phyloP scores from a whole-genome alignment of 768 basidiomycete genomes.

The Agrocybe pediades region DNA sequence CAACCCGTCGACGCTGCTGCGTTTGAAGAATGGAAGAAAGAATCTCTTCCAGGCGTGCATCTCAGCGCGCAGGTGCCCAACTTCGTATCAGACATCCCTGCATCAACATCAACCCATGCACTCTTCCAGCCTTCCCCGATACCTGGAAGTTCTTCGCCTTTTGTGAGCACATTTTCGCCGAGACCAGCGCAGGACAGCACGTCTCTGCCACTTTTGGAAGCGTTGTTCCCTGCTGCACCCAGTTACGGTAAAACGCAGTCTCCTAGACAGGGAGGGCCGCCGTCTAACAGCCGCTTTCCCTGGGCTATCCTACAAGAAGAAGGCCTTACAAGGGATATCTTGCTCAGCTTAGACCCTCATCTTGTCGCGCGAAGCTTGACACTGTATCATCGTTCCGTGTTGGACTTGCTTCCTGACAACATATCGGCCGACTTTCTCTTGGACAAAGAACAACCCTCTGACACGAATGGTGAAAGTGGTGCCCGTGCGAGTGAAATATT shows the following conservation, averaged over 20 bases:
- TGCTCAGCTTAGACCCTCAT: constrained; percentile 63
- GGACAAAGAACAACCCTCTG: constrained; percentile 25
- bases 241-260: constrained; percentile 27
- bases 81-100: constrained; percentile 32
- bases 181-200: constrained; percentile 45
- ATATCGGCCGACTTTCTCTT: constrained; percentile 49
- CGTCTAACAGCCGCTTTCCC: constrained; percentile 30
- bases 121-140: constrained; percentile 53
- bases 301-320: constrained; percentile 60
- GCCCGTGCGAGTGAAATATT: neutral
- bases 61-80: constrained; percentile 24
- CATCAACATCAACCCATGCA: constrained; percentile 54
- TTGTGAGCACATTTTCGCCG: constrained; percentile 54
- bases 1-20: constrained; percentile 47
- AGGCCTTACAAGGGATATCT: constrained; percentile 67
- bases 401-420: constrained; percentile 55
- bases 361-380: constrained; percentile 65
- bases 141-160: constrained; percentile 42
- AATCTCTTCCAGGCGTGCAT: constrained; percentile 46
- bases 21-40: constrained; percentile 62
- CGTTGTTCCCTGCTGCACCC: constrained; percentile 27
- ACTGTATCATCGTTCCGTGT: constrained; percentile 55
- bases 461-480: neutral
- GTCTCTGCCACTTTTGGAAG: constrained; percentile 47
- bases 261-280: constrained; percentile 19